These are phyloP conservation scores for Cryptosporidium felis DNA, from an alignment of 169 alveolate species.

Conservation along the genomic window DNA sequence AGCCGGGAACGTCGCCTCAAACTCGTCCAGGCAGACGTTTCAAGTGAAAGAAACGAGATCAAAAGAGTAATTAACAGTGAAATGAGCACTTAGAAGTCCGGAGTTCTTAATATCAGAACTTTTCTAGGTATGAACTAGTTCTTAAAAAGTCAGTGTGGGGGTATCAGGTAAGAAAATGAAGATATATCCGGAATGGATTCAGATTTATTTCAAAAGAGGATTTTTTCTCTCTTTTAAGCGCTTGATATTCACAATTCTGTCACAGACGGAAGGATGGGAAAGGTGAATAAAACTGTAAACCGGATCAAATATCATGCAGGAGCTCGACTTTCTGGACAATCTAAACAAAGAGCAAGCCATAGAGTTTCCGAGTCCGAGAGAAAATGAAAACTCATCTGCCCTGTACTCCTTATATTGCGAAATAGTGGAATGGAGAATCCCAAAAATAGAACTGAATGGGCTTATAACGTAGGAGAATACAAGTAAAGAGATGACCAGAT, in stretches of 20 bases:
- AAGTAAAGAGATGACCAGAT: slow-evolving; percentile 13
- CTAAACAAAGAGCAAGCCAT: slow-evolving; percentile 17
- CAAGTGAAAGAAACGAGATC: no score
- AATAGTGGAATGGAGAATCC: not conserved
- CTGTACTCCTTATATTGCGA: slow-evolving; percentile 39
- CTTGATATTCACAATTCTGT: slow-evolving; percentile 17
- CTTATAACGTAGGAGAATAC: slow-evolving; percentile 11
- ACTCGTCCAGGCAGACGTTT: no score
- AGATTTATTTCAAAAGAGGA: no score
- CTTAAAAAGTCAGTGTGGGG: no score
- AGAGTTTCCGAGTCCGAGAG: slow-evolving; percentile 19
- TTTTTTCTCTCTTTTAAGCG: not conserved
- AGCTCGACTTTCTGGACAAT: slow-evolving; percentile 21
- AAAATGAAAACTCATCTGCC: slow-evolving; percentile 37
- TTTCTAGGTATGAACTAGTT: no score
- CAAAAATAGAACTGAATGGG: slow-evolving; percentile 18
- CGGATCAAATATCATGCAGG: slow-evolving; percentile 41
- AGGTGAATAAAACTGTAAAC: slow-evolving; percentile 38
- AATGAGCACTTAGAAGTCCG: no score
- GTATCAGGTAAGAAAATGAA: no score
- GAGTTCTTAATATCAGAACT: no score
- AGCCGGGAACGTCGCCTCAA: no score
- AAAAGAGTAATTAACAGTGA: no score
- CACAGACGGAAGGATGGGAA: slow-evolving; percentile 41
- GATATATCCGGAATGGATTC: no score